Evolutionary conservation across 2,329 filamentous ascomycete species (phyloP).

Genomic region (Fusarium marasasianum): DNA sequence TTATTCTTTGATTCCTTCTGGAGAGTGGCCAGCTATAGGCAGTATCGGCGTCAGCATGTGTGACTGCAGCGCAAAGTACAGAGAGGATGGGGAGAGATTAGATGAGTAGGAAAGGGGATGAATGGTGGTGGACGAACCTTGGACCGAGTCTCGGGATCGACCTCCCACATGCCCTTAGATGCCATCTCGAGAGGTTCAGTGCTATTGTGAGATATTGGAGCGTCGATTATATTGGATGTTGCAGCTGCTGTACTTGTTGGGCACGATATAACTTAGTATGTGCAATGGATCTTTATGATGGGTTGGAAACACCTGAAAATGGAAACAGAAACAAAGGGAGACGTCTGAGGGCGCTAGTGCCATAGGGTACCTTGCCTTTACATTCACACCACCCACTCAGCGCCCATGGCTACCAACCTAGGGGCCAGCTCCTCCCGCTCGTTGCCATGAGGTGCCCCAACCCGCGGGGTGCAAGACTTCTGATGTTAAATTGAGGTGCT

Average conservation of each 20-base stretch:
- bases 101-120: slow-evolving; percentile 5
- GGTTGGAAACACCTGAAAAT: slow-evolving; percentile 24
- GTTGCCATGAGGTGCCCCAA: not conserved
- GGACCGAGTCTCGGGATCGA: slow-evolving; percentile 94
- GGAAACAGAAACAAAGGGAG: slow-evolving; percentile 26
- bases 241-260: not conserved
- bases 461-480: no score
- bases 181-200: slow-evolving; percentile 56
- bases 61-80: not conserved
- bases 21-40: slow-evolving; percentile 80
- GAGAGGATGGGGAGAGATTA: not conserved
- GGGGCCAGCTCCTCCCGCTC: slow-evolving; percentile 15
- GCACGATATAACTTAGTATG: not conserved
- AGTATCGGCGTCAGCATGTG: slow-evolving; percentile 18
- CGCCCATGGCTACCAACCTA: slow-evolving; percentile 1
- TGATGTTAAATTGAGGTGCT: no score
- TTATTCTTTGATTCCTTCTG: slow-evolving; percentile 92
- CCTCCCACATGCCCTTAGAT: slow-evolving; percentile 93
- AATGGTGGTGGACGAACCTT: slow-evolving; percentile 69
- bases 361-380: not conserved
- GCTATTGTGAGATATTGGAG: slow-evolving; percentile 2
- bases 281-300: slow-evolving; percentile 7
- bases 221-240: not conserved
- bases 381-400: slow-evolving; percentile 31
- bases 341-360: slow-evolving; percentile 24